phyloP scores from a whole-genome alignment of 2,329 filamentous ascomycete genomes.

The Geosmithia morbida region DNA sequence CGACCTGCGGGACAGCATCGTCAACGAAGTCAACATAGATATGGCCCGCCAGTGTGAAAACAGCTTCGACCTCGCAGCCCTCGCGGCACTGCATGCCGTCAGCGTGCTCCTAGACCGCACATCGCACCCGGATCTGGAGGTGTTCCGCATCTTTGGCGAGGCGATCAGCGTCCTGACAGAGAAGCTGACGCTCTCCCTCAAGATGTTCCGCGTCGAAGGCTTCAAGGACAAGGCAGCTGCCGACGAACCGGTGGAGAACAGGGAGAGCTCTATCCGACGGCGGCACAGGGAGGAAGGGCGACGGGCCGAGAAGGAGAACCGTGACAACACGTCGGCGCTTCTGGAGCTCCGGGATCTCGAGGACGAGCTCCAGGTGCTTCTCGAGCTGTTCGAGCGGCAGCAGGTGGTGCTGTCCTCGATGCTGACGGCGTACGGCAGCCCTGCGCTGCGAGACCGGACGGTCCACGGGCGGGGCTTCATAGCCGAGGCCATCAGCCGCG shows the following conservation, averaged over 20 bases:
- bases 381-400: slow-evolving; percentile 43
- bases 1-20: slow-evolving; percentile 48
- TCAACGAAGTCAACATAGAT: slow-evolving; percentile 52
- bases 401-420: slow-evolving; percentile 31
- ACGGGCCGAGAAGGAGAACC: slow-evolving; percentile 40
- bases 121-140: slow-evolving; percentile 45
- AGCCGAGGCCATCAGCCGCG: slow-evolving; percentile 31
- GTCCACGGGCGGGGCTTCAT: slow-evolving; percentile 35
- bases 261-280: slow-evolving; percentile 21
- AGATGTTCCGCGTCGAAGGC: slow-evolving; percentile 43
- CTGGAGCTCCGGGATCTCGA: slow-evolving; percentile 50
- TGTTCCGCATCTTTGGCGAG: slow-evolving; percentile 52
- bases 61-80: slow-evolving; percentile 44
- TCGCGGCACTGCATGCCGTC: slow-evolving; percentile 46
- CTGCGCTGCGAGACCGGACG: slow-evolving; percentile 24
- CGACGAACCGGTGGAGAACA: slow-evolving; percentile 23
- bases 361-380: slow-evolving; percentile 44
- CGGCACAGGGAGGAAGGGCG: slow-evolving; percentile 23
- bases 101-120: slow-evolving; percentile 46
- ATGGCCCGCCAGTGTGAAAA: slow-evolving; percentile 47
- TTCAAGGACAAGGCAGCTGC: slow-evolving; percentile 30
- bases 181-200: slow-evolving; percentile 46
- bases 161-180: slow-evolving; percentile 50
- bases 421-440: slow-evolving; percentile 25
- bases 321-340: slow-evolving; percentile 47